Conservation (phyloP, 352 stramenopile species). For the Achlya hypogyna region DNA sequence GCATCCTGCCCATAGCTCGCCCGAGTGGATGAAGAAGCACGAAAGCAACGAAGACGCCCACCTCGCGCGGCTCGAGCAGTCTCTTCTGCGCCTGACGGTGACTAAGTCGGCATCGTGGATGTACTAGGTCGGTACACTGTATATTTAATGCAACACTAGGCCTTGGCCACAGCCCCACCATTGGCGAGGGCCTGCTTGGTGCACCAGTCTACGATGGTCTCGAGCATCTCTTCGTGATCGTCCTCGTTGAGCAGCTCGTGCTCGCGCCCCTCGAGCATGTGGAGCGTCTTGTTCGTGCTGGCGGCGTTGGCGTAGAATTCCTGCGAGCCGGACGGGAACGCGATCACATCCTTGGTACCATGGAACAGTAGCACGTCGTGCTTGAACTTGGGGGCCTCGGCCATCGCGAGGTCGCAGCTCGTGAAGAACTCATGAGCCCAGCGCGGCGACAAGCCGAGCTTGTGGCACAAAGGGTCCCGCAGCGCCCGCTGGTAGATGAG, state of each 20-base stretch:
- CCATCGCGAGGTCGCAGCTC: slow-evolving; percentile 22
- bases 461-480: slow-evolving; percentile 29
- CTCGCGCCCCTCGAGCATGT: slow-evolving; percentile 26
- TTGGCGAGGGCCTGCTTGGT: slow-evolving; percentile 8
- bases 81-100: slow-evolving; percentile 18
- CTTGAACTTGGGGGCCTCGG: slow-evolving; percentile 23
- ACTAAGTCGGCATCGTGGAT: neutral
- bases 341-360: slow-evolving; percentile 32
- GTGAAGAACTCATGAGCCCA: slow-evolving; percentile 25
- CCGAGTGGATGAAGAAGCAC: slow-evolving; percentile 28
- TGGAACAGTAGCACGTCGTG: slow-evolving; percentile 32
- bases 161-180: neutral
- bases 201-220: slow-evolving; percentile 31
- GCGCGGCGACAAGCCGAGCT: neutral
- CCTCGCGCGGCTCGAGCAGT: slow-evolving; percentile 22
- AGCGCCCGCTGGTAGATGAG: slow-evolving; percentile 27
- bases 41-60: slow-evolving; percentile 21
- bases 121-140: neutral
- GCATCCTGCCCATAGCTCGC: slow-evolving; percentile 16
- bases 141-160: too few species aligned
- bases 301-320: slow-evolving; percentile 31
- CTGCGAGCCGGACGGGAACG: slow-evolving; percentile 26
- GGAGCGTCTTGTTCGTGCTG: slow-evolving; percentile 39
- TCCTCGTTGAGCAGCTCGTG: slow-evolving; percentile 41
- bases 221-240: slow-evolving; percentile 26